Evolutionary conservation across 352 stramenopile genomes (phyloP).

Genomic region (Phytophthora tentaculata): DNA sequence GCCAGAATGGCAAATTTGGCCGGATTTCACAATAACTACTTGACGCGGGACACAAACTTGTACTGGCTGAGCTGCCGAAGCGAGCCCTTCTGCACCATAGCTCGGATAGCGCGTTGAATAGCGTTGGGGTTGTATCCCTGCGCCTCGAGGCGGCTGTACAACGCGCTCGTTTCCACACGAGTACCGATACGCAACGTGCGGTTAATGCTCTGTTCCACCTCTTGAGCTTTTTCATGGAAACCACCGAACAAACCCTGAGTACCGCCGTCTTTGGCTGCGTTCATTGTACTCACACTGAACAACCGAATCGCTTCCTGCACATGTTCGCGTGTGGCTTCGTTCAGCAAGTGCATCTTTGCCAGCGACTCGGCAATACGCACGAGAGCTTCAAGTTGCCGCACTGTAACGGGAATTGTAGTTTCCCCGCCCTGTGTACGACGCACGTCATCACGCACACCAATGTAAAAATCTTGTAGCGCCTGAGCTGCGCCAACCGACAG

Average conservation of each 20-base stretch:
- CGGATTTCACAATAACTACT: slow-evolving; percentile 47
- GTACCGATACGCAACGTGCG: slow-evolving; percentile 82
- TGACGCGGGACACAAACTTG: slow-evolving; percentile 84
- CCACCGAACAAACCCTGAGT: slow-evolving; percentile 81
- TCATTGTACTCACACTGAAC: slow-evolving; percentile 99
- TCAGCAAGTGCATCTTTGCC: slow-evolving; percentile 97
- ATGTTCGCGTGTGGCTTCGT: slow-evolving; percentile 85
- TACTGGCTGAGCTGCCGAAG: slow-evolving; percentile 87
- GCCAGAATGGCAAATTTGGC: no score
- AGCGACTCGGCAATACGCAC: slow-evolving; percentile 97
- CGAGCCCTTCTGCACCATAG: slow-evolving; percentile 86
- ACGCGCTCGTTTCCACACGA: slow-evolving; percentile 77
- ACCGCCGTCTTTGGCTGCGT: slow-evolving; percentile 93
- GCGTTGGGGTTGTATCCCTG: slow-evolving; percentile 87
- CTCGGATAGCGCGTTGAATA: slow-evolving; percentile 86
- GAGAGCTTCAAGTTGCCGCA: slow-evolving; percentile 98
- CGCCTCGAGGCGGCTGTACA: slow-evolving; percentile 83
- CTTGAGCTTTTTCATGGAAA: slow-evolving; percentile 85
- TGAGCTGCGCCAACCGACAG: slow-evolving; percentile 93
- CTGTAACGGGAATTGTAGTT: slow-evolving; percentile 96
- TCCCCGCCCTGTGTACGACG: slow-evolving; percentile 79
- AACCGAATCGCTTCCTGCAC: slow-evolving; percentile 97
- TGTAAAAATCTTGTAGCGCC: slow-evolving; percentile 97
- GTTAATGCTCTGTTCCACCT: slow-evolving; percentile 87
- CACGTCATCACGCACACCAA: slow-evolving; percentile 97